Percentiles rank a stretch among this genome's conserved stretches.
phyloP scores from a whole-genome alignment of 495 filamentous ascomycete species.

The Trichocladium uniseriatum region DNA sequence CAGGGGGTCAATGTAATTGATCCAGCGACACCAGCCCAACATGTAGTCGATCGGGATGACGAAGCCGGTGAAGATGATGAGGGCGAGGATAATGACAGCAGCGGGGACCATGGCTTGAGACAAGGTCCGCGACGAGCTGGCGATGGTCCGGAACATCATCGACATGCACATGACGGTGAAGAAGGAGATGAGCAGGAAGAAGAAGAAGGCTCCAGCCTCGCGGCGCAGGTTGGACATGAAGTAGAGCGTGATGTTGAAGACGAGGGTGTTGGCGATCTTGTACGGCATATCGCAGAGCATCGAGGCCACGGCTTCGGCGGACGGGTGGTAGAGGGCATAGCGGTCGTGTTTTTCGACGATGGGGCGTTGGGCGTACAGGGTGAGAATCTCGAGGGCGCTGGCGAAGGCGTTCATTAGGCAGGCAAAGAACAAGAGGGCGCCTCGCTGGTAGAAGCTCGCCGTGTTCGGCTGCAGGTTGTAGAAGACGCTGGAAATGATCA shows the following conservation, averaged over 20 bases:
- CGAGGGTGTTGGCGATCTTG: slow-evolving; percentile 39
- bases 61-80: slow-evolving; percentile 88
- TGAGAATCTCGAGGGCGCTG: slow-evolving; percentile 69
- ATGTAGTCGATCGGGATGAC: slow-evolving; percentile 69
- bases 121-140: slow-evolving; percentile 65
- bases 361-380: slow-evolving; percentile 73
- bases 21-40: slow-evolving; percentile 77
- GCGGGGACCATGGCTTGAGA: slow-evolving; percentile 78
- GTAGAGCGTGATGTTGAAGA: slow-evolving; percentile 67
- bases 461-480: slow-evolving; percentile 59
- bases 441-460: slow-evolving; percentile 64
- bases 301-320: slow-evolving; percentile 74
- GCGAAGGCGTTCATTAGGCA: slow-evolving; percentile 81
- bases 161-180: slow-evolving; percentile 61
- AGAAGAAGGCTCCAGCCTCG: slow-evolving; percentile 72
- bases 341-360: slow-evolving; percentile 88
- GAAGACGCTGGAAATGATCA: slow-evolving; percentile 77
- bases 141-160: slow-evolving; percentile 76
- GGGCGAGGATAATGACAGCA: slow-evolving; percentile 68
- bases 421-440: slow-evolving; percentile 81
- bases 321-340: slow-evolving; percentile 90
- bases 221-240: slow-evolving; percentile 78
- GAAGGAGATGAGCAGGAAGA: slow-evolving; percentile 66
- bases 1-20: slow-evolving; percentile 80
- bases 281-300: slow-evolving; percentile 80